phyloP scores from a whole-genome alignment of 331 rosid genomes.

The Telfairia occidentalis region DNA sequence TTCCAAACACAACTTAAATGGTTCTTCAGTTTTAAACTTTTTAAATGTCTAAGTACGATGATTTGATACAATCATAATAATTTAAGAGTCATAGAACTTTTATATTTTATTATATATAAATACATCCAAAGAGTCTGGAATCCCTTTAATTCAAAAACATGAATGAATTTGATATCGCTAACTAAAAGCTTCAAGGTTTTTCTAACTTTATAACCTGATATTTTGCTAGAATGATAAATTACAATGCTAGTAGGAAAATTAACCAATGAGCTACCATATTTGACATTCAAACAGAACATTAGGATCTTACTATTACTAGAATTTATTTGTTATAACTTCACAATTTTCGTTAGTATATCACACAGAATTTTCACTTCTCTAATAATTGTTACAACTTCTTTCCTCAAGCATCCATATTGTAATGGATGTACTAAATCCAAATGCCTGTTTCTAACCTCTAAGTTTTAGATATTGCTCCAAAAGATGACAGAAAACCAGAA shows the following conservation, averaged over 20 bases:
- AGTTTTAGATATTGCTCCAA: not conserved
- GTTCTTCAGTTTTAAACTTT: too few relatives aligned
- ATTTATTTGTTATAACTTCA: not conserved
- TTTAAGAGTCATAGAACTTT: too few relatives aligned
- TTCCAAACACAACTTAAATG: too few relatives aligned
- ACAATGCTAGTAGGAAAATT: not conserved
- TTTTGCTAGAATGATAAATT: not conserved
- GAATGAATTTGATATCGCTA: too few relatives aligned
- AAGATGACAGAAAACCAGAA: not conserved
- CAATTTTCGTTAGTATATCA: not conserved
- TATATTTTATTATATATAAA: too few relatives aligned
- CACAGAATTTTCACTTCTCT: not conserved
- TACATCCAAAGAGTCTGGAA: too few relatives aligned
- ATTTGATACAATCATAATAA: too few relatives aligned
- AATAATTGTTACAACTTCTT: not conserved
- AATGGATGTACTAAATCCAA: not conserved
- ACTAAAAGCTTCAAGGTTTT: too few relatives aligned
- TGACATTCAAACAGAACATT: not conserved
- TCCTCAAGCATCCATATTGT: not conserved
- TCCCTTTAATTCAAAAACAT: too few relatives aligned
- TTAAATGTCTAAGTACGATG: too few relatives aligned
- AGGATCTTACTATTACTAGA: not conserved
- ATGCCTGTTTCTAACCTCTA: not conserved
- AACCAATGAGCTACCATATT: not conserved
- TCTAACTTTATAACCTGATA: too few relatives aligned